Conservation (phyloP, 139 green algal genomes). For the Chlorella sp. region DNA sequence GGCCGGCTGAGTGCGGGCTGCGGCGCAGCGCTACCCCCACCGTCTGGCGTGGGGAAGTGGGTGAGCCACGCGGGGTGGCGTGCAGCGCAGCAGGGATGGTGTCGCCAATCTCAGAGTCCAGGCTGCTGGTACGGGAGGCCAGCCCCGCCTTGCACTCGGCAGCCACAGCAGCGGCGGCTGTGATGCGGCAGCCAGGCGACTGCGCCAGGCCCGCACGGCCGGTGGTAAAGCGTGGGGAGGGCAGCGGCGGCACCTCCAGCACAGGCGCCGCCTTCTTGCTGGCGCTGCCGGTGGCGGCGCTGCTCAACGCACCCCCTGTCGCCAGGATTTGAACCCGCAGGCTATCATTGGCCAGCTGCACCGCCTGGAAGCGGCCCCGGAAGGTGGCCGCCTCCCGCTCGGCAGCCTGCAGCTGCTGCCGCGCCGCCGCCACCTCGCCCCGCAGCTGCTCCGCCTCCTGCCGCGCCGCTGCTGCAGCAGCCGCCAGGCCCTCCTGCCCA, state of each 20-base stretch:
- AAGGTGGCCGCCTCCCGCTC: neutral
- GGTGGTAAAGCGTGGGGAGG: neutral
- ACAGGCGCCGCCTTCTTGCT: neutral
- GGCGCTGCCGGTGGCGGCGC: neutral
- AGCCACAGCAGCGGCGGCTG: neutral
- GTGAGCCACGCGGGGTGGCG: too few species aligned
- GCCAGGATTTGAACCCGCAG: neutral
- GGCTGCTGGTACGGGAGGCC: too few species aligned
- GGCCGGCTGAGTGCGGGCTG: too few species aligned
- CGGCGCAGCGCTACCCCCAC: too few species aligned
- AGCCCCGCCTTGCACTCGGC: neutral
- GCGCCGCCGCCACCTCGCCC: neutral
- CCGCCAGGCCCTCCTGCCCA: neutral
- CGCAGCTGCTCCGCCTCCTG: neutral
- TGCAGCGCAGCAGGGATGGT: too few species aligned
- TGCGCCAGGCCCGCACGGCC: neutral
- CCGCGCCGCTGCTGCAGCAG: neutral
- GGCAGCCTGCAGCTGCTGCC: neutral
- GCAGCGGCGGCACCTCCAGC: neutral
- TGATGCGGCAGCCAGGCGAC: slow-evolving; percentile 11
- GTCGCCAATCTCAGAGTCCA: too few species aligned
- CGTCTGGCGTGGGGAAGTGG: too few species aligned
- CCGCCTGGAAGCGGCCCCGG: neutral
- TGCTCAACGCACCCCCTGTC: neutral
- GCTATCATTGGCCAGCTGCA: slow-evolving; percentile 1